phyloP scores from a whole-genome alignment of 345 rosid genomes.

The Camelina neglecta region DNA sequence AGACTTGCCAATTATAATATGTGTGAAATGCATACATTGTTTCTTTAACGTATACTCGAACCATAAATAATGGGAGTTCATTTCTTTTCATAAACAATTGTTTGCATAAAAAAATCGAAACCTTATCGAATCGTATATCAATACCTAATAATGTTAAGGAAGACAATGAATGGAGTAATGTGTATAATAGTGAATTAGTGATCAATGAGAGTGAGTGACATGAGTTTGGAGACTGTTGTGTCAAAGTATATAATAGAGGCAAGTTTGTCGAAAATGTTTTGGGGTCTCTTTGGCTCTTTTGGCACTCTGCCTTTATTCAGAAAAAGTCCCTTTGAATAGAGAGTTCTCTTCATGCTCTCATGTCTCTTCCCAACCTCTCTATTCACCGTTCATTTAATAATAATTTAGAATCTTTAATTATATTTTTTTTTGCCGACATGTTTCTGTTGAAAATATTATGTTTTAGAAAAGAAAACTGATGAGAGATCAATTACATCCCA shows the following conservation, averaged over 20 bases:
- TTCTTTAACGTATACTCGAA: not conserved
- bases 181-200: conserved; percentile 5
- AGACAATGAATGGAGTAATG: conserved; percentile 7
- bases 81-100: not conserved
- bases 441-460: not conserved
- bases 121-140: not conserved
- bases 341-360: conserved; percentile 20
- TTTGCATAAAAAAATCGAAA: not conserved
- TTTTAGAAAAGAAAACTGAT: not conserved
- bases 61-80: not conserved
- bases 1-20: not conserved
- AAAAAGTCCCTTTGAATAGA: conserved; percentile 22
- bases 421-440: conserved; percentile 14
- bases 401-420: not conserved
- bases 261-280: conserved; percentile 23
- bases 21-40: not conserved
- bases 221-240: conserved; percentile 37
- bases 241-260: conserved; percentile 33
- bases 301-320: conserved; percentile 19
- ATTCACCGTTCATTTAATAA: conserved; percentile 30
- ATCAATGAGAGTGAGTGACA: conserved; percentile 25
- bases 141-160: not conserved
- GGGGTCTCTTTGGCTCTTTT: conserved; percentile 21
- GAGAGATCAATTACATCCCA: not conserved
- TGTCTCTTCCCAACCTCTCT: conserved; percentile 1